Percentiles rank a stretch among this genome's conserved stretches.
Evolutionary conservation across 179 eudicot species (phyloP).

Genomic region (Heliamphora pulchella): DNA sequence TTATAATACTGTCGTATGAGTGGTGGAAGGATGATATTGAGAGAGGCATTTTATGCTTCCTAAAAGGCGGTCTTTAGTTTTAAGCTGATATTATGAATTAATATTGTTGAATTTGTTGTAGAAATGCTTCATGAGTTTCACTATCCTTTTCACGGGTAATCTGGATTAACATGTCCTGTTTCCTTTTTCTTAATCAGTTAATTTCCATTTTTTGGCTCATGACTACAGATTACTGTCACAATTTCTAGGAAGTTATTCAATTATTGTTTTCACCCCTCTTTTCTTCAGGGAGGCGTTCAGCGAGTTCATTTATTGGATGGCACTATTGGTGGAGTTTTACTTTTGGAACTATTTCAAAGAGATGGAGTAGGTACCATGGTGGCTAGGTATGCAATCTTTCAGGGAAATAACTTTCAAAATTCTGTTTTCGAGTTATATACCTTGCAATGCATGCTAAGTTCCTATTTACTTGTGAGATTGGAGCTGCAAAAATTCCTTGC

Average conservation of each 20-base stretch:
- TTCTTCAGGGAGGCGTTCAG: constrained; percentile 85
- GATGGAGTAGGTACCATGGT: constrained; percentile 99
- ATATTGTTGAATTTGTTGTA: not conserved
- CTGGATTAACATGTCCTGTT: not conserved
- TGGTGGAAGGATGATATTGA: not conserved
- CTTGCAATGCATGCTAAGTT: not conserved
- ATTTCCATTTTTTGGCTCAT: not conserved
- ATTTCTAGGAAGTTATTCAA: not conserved
- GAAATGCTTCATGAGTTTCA: not conserved
- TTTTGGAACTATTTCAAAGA: constrained; percentile 83
- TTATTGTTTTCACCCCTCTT: constrained; percentile 6
- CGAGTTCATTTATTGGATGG: constrained; percentile 96
- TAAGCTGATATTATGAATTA: not conserved
- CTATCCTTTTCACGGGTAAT: not conserved
- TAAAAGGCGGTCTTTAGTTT: not conserved
- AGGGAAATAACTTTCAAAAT: not conserved
- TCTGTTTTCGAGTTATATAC: not conserved
- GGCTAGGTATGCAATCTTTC: constrained; percentile 53
- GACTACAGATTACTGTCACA: not conserved
- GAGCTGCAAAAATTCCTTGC: not conserved
- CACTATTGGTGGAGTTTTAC: constrained; percentile 68
- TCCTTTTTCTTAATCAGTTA: not conserved
- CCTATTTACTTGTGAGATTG: not conserved
- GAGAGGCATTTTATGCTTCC: not conserved
- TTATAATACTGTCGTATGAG: not conserved